phyloP scores from a whole-genome alignment of 306 rosid species.

The Ziziphus jujuba region DNA sequence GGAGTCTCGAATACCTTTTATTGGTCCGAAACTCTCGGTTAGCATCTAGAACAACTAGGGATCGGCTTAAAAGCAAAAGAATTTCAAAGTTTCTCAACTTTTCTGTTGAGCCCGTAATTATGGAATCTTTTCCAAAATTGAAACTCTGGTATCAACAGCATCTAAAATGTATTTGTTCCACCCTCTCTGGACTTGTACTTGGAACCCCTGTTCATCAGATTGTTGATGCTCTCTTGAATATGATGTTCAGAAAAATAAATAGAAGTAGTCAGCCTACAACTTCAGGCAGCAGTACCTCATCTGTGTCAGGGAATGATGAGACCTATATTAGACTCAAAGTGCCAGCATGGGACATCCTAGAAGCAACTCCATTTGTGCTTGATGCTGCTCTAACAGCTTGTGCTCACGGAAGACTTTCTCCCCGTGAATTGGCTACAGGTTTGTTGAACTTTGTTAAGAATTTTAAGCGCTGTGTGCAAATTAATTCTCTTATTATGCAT shows the following conservation, averaged over 20 bases:
- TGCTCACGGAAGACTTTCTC: constrained; percentile 81
- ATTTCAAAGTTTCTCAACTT: constrained; percentile 48
- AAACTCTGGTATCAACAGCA: constrained; percentile 81
- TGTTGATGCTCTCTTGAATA: constrained; percentile 66
- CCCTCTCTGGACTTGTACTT: constrained; percentile 57
- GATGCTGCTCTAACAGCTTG: constrained; percentile 91
- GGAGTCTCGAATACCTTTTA: constrained; percentile 82
- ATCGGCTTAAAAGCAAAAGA: constrained; percentile 53
- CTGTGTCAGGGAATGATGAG: constrained; percentile 60
- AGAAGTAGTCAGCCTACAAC: constrained; percentile 53
- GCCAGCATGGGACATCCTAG: constrained; percentile 95
- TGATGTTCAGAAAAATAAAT: constrained; percentile 74
- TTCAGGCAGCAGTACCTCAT: constrained; percentile 63
- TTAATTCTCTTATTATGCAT: background rate
- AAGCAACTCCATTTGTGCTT: constrained; percentile 91
- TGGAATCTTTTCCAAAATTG: constrained; percentile 81
- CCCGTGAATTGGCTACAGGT: constrained; percentile 94
- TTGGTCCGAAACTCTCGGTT: constrained; percentile 62
- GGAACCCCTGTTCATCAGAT: constrained; percentile 77
- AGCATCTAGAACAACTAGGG: constrained; percentile 50
- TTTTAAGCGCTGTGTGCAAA: background rate
- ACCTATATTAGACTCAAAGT: constrained; percentile 66
- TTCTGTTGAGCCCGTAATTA: constrained; percentile 50
- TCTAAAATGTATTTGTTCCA: constrained; percentile 83
- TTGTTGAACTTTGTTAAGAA: constrained; percentile 23